Base-by-base conservation (phyloP, 2,329 filamentous ascomycete genomes). In the Phialophora tarda region DNA sequence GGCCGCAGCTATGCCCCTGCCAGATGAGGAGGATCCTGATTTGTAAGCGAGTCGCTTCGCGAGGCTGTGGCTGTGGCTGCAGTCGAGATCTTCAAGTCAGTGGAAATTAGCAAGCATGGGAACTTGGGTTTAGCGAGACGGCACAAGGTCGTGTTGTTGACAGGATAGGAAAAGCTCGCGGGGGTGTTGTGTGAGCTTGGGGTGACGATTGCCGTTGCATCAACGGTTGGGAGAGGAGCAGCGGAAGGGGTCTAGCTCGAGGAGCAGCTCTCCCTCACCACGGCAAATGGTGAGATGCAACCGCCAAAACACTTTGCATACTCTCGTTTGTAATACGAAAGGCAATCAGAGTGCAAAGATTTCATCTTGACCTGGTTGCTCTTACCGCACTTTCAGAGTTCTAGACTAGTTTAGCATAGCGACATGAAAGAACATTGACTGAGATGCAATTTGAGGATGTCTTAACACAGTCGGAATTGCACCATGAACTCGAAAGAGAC, bases 1-100 rank as follows among this genome's bases (percentile, higher is more conserved):
- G 59, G 95, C 95, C 71, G 88, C 90, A 71, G 75, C 85, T 71
- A 88, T 91, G 88, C 93, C 95, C 76, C 91, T 99, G 76, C 95
- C 95, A 73, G 93, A 93, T 77, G 95, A 98, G 87, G 91, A 96
- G 73, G 94, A 97, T 75, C 88, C 92, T 68, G 81, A 83, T 71
- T 76, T 83, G 76, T 83, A 81, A 77, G 77, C 28, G 51, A 34
- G 14, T 34, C 21, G n/a, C 54, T 23, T n/a, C 32, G 24, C 38
- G 34, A 30, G 24, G 21, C 34, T 56, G 59, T 10, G 24, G 21
- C 34, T 56, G 59, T 10, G 14, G 17, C 28, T 48, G 34, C 34
- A 54, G 50, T 44, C 38, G 11, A 30, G 51, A 14, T 62, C 24
- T 56, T 56, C 21, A 23, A 62, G 24, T 48, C 50, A 55, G 34